Conservation (phyloP, 345 rosid species). For the Ricinus communis region DNA sequence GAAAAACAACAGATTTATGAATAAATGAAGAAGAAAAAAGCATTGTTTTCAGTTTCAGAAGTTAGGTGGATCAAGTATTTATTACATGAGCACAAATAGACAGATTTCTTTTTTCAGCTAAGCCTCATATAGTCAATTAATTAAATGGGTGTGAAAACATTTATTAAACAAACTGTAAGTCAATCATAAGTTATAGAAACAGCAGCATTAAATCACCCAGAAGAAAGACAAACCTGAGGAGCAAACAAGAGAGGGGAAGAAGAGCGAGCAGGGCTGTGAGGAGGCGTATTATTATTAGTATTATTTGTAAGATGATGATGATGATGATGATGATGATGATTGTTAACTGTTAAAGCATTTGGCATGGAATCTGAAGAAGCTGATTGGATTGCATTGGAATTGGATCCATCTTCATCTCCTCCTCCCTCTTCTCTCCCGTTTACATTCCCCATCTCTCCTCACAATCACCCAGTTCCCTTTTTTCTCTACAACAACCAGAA, state of each 20-base stretch:
- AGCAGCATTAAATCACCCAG: neutral
- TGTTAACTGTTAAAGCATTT: neutral
- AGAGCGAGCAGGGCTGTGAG: conserved; percentile 54
- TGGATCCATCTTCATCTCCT: conserved; percentile 45
- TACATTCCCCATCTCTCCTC: conserved; percentile 72
- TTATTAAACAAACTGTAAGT: neutral
- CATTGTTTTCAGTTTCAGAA: neutral
- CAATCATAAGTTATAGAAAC: neutral
- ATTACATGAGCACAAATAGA: neutral
- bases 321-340: neutral
- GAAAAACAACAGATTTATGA: neutral
- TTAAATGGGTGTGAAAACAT: neutral
- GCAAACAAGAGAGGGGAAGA: conserved; percentile 62
- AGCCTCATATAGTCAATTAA: neutral
- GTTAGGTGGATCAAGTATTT: too few relatives aligned
- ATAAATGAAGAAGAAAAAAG: neutral
- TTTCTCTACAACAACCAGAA: too few relatives aligned
- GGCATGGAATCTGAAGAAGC: conserved; percentile 50
- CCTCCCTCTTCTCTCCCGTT: conserved; percentile 63
- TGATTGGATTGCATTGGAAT: neutral
- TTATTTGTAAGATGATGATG: too few relatives aligned
- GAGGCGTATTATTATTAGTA: conserved; percentile 38
- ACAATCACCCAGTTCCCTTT: too few relatives aligned
- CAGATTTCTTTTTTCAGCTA: neutral
- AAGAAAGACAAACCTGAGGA: conserved; percentile 55